Percentiles rank a stretch among this genome's conserved stretches.
These are phyloP conservation scores for Aspergillus biplanus DNA, from an alignment of 495 filamentous ascomycete genomes.

Conservation along the genomic window DNA sequence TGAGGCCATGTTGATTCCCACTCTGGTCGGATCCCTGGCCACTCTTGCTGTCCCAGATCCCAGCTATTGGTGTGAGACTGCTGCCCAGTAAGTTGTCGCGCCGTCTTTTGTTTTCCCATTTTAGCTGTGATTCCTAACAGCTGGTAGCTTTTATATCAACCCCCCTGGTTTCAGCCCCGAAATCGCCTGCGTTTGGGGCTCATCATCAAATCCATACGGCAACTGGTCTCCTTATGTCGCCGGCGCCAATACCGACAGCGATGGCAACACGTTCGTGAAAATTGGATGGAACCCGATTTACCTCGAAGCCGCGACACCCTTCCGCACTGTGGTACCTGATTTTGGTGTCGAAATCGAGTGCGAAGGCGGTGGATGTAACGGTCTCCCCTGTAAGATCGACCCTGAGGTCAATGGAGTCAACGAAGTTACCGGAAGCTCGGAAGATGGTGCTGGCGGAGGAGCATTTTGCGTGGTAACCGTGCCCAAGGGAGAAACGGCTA, in stretches of 20 bases:
- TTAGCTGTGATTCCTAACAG: conserved; percentile 12
- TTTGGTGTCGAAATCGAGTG: conserved; percentile 77
- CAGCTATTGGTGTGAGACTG: conserved; percentile 72
- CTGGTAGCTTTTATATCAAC: conserved; percentile 74
- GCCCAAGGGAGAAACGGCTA: conserved; percentile 66
- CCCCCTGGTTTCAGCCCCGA: conserved; percentile 64
- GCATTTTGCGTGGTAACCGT: conserved; percentile 81
- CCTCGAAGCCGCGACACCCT: conserved; percentile 58
- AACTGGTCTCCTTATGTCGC: conserved; percentile 84
- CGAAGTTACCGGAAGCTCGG: conserved; percentile 56
- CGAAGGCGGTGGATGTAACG: conserved; percentile 66
- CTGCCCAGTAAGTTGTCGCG: conserved; percentile 66
- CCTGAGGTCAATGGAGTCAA: conserved; percentile 63
- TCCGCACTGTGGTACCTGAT: conserved; percentile 60
- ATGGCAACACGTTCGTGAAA: conserved; percentile 73
- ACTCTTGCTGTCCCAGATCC: conserved; percentile 72
- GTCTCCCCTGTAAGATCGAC: conserved; percentile 75
- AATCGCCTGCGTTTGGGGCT: conserved; percentile 75
- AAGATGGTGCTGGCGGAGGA: conserved; percentile 69
- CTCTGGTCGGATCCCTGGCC: conserved; percentile 55
- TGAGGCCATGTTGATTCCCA: conserved; percentile 87
- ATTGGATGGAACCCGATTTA: conserved; percentile 83
- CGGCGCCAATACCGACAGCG: conserved; percentile 69
- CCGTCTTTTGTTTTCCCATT: neutral
- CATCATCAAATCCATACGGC: conserved; percentile 62